Base-by-base conservation (phyloP, 2,329 filamentous ascomycete species). In the Botryosphaeria dothidea region DNA sequence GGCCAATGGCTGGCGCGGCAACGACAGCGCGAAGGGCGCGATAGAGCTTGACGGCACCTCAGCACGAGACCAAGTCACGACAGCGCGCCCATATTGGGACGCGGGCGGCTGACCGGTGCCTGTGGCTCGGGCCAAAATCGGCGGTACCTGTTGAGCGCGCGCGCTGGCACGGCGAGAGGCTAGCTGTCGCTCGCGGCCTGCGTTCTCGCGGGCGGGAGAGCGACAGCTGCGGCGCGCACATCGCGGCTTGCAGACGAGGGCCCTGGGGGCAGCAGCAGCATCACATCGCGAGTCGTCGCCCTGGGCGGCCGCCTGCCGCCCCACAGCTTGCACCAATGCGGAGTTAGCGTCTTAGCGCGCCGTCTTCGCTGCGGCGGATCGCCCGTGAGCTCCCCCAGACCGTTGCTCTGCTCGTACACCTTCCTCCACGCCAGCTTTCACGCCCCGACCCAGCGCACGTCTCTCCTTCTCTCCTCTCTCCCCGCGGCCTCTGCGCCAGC, bases 21-120 rank as follows among this genome's bases (percentile, higher is more conserved):
- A 46, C 56, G 54, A 36, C 52, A 31, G 41, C 41, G n/a, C 15
- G 41, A n/a, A 19, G 41, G 15, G 45, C 19, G 34, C 31, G 38
- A 58, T 58, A 58, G 54, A 58, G 54, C 54, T 34, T 34, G 23
- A 27, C 23, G 23, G 34, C 19, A 45, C 36, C 38, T 17, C 56
- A 46, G 56, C 56, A 60, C 56, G 41, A 60, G 56, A 60, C 56
- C 56, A 60, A 46, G 56, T 60, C 56, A 60, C 56, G 56, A 23
- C 49, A n/a, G 27, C 17, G 23, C 21, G 46, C 13, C 21, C 19
- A 23, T 34, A 11, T 11, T 23, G 7, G 46, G 2, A 7, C 17
- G 13, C 23, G 7, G 46, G 46, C 46, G 46, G 46, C 46, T 49
- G 36, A 57, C 54, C 36, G 36, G 25, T 29, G 21, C 34, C 21